A percentile compares a stretch with the other conserved stretches of the same genome.
These are phyloP conservation scores for Elongisporangium undulatum DNA, from an alignment of 352 stramenopile genomes.

Conservation along the genomic window DNA sequence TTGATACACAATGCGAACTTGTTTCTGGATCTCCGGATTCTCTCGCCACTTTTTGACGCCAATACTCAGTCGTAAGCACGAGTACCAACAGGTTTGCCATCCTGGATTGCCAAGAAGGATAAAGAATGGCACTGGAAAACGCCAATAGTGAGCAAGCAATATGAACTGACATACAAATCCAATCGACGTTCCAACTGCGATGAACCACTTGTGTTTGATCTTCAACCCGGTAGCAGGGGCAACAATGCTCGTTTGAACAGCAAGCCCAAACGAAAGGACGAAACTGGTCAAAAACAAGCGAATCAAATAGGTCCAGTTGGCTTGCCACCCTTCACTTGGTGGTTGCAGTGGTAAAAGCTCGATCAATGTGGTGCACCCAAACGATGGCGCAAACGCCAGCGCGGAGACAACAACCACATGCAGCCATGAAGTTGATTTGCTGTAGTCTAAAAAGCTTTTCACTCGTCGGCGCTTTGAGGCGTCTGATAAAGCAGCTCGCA, in stretches of 20 bases:
- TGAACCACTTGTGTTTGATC: neutral
- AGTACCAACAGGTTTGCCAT: no score
- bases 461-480: neutral
- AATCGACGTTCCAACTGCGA: neutral
- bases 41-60: neutral
- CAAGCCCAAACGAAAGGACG: constrained; percentile 9
- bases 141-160: neutral
- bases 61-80: neutral
- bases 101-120: no score
- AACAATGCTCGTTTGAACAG: constrained; percentile 19
- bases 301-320: constrained; percentile 26
- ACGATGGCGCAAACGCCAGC: neutral
- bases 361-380: constrained; percentile 12
- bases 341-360: constrained; percentile 11
- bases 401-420: neutral
- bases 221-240: constrained; percentile 10
- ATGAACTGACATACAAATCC: neutral
- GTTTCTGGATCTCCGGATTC: neutral
- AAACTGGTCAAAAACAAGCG: constrained; percentile 9
- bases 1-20: neutral
- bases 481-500: neutral
- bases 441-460: neutral
- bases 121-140: neutral
- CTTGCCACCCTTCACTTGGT: constrained; percentile 6
- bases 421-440: neutral